Conservation (phyloP, 2,329 filamentous ascomycete genomes). For the Teratosphaeriaceae sp. region DNA sequence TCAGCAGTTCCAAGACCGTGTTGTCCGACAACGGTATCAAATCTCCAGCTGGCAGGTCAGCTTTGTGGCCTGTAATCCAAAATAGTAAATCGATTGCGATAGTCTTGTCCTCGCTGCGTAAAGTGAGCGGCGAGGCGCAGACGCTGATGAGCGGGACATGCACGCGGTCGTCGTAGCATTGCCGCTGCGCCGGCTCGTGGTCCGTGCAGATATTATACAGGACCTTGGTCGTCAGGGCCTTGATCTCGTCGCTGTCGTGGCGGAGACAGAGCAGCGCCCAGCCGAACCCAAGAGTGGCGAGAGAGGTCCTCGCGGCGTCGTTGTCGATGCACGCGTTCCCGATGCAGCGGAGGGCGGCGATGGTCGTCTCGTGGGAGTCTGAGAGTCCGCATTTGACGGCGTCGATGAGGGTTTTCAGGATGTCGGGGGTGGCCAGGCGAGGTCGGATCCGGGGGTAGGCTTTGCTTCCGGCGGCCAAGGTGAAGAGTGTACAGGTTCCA, state of each 20-base stretch:
- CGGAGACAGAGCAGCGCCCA: constrained; percentile 14
- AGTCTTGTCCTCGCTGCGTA: not conserved
- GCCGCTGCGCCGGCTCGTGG: constrained; percentile 19
- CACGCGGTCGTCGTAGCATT: constrained; percentile 16
- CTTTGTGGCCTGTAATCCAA: constrained; percentile 20
- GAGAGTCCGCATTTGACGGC: constrained; percentile 8
- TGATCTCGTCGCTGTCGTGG: constrained; percentile 5
- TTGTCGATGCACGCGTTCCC: constrained; percentile 30
- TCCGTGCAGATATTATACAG: constrained; percentile 40
- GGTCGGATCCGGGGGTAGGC: constrained; percentile 8
- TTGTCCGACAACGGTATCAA: not conserved
- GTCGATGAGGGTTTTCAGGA: constrained; percentile 11
- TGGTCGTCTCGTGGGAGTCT: constrained; percentile 7
- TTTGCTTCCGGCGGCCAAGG: constrained; percentile 18
- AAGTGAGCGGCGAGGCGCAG: not conserved
- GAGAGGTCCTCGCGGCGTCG: constrained; percentile 10
- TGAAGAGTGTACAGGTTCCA: constrained; percentile 5
- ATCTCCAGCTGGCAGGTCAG: constrained; percentile 4
- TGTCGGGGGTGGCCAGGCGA: constrained; percentile 10
- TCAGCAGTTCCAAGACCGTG: constrained; percentile 9
- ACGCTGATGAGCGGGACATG: constrained; percentile 14
- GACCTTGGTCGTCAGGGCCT: constrained; percentile 30
- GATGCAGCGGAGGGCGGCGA: constrained; percentile 23
- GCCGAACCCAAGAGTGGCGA: constrained; percentile 7
- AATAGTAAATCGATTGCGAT: constrained; percentile 21